These are phyloP conservation scores for Ceratobasidium sp. DNA, from an alignment of 1,284 basidiomycete species.

Conservation along the genomic window DNA sequence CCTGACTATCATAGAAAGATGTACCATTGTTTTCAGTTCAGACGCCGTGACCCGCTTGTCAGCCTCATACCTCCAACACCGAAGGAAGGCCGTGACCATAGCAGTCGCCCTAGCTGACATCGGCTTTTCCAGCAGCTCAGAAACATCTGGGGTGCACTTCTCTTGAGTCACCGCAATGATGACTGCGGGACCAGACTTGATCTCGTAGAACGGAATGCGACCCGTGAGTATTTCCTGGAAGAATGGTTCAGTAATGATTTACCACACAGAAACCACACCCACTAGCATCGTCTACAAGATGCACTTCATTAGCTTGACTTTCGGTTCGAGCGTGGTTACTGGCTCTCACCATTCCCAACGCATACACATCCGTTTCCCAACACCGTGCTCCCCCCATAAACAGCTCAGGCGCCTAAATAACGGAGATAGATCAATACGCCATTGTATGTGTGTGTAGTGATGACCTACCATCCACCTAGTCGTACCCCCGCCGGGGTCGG, in stretches of 20 bases:
- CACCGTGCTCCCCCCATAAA: not conserved
- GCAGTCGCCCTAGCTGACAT: not conserved
- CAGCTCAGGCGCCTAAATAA: not conserved
- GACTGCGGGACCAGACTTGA: not conserved
- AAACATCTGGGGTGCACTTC: not conserved
- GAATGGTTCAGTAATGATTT: too few species aligned
- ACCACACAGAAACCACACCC: not conserved
- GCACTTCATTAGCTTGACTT: not conserved
- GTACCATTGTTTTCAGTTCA: too few species aligned
- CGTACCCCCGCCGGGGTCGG: not conserved
- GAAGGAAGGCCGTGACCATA: too few species aligned
- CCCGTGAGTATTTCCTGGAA: not conserved
- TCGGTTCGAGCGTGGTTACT: not conserved
- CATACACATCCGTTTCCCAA: not conserved
- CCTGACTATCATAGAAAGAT: too few species aligned
- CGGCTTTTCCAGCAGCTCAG: not conserved
- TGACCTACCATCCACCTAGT: not conserved
- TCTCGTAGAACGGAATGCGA: not conserved
- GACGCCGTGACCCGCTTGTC: too few species aligned
- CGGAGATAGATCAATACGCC: not conserved
- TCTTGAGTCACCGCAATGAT: not conserved
- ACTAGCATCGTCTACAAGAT: not conserved
- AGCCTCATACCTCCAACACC: too few species aligned
- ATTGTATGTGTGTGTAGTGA: not conserved
- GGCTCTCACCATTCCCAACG: not conserved